Conservation (phyloP, 2,329 filamentous ascomycete species). For the Fusarium sp. region DNA sequence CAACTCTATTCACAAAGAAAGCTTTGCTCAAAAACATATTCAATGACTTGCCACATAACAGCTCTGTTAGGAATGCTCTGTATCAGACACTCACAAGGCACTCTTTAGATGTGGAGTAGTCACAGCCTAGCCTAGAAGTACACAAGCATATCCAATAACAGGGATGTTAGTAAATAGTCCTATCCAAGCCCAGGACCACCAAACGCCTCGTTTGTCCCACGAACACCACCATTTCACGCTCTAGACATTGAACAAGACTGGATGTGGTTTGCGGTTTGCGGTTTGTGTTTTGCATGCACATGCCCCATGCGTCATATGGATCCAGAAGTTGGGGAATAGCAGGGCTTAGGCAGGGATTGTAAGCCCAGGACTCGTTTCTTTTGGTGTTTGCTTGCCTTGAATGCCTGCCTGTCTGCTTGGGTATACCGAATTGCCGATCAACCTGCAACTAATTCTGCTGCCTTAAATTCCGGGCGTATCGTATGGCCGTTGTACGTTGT, state of each 20-base stretch:
- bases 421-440: constrained; percentile 31
- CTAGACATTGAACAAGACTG: constrained; percentile 3
- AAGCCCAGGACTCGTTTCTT: constrained; percentile 13
- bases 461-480: constrained; percentile 25
- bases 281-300: constrained; percentile 5
- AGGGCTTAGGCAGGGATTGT: constrained; percentile 10
- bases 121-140: constrained; percentile 18
- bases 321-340: constrained; percentile 16
- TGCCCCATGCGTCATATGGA: constrained; percentile 21
- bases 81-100: constrained; percentile 26
- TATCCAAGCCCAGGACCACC: constrained; percentile 8
- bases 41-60: background rate
- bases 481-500: background rate
- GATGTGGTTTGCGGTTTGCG: background rate
- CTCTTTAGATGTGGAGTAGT: constrained; percentile 27
- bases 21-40: background rate
- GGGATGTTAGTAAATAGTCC: constrained; percentile 21
- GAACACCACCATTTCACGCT: constrained; percentile 27
- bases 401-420: background rate
- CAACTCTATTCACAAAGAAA: background rate
- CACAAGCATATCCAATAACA: constrained; percentile 18
- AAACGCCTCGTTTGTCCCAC: constrained; percentile 25
- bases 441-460: constrained; percentile 19
- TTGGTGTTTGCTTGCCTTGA: constrained; percentile 7
- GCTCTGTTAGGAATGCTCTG: background rate